Conservation (phyloP, 2,329 filamentous ascomycete species). For the Alternaria infectoria region DNA sequence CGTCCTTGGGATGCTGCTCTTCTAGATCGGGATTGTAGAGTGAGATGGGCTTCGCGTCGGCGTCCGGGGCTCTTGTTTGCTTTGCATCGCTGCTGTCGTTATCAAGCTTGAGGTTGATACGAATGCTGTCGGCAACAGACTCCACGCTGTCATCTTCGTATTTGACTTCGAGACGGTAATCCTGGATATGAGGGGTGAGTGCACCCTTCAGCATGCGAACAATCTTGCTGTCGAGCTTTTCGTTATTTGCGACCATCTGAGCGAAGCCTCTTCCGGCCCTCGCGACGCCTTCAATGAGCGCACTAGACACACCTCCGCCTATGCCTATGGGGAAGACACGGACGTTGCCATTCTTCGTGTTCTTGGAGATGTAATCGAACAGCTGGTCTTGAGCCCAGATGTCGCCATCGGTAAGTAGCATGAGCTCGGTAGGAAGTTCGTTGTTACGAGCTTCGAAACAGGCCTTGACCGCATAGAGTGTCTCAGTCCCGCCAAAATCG, state of each 20-base stretch:
- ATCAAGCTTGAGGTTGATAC: background rate
- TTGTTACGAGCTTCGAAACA: background rate
- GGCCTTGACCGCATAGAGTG: background rate
- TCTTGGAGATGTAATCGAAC: background rate
- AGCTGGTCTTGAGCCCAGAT: slow-evolving; percentile 3
- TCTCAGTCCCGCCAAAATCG: slow-evolving; percentile 3
- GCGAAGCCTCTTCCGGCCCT: slow-evolving; percentile 7
- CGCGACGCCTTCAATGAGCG: slow-evolving; percentile 7
- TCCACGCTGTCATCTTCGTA: slow-evolving; percentile 9
- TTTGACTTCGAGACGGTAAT: slow-evolving; percentile 9
- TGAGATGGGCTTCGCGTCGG: background rate
- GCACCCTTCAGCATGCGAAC: slow-evolving; percentile 13
- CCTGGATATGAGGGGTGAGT: slow-evolving; percentile 5
- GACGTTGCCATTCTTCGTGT: background rate
- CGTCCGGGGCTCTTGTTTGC: background rate
- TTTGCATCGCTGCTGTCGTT: background rate
- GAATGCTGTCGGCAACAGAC: background rate
- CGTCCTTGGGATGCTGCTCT: slow-evolving; percentile 2
- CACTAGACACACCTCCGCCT: slow-evolving; percentile 1
- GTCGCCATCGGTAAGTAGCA: slow-evolving; percentile 10
- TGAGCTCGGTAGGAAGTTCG: background rate
- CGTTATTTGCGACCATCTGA: slow-evolving; percentile 4
- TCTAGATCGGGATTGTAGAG: background rate
- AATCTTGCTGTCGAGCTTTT: slow-evolving; percentile 11
- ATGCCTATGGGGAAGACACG: slow-evolving; percentile 12